Evolutionary conservation across 2,329 filamentous ascomycete species (phyloP).

Genomic region (Sporothrix globosa): DNA sequence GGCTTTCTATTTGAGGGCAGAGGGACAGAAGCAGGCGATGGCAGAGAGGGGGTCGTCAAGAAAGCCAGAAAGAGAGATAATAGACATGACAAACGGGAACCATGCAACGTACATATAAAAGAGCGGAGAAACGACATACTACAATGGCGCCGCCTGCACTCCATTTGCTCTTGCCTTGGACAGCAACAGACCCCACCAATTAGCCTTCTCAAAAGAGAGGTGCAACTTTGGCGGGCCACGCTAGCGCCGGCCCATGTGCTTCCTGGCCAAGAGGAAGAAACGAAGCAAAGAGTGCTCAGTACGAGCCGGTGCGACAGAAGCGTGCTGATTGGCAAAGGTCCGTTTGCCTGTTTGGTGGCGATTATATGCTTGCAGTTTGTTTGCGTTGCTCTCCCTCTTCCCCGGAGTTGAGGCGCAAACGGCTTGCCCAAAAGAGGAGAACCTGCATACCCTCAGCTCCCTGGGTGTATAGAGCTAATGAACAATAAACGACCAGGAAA

Average conservation of each 20-base stretch:
- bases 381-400: neutral
- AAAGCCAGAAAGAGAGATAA: neutral
- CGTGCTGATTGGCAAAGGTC: constrained; percentile 2
- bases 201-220: constrained; percentile 4
- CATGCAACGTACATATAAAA: neutral
- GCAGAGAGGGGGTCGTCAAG: neutral
- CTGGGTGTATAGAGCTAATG: neutral
- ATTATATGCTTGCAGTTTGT: neutral
- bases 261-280: neutral
- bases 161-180: neutral
- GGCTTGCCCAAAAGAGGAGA: neutral
- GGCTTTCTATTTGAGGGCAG: too few species aligned
- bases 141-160: neutral
- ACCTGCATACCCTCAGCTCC: neutral
- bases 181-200: constrained; percentile 12
- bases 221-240: constrained; percentile 1
- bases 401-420: neutral
- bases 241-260: constrained; percentile 2
- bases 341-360: constrained; percentile 10
- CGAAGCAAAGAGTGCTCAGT: neutral
- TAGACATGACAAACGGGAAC: neutral
- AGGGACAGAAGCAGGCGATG: neutral
- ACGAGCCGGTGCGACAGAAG: neutral
- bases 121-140: constrained; percentile 4
- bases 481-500: neutral